Conservation (phyloP, 2,329 filamentous ascomycete genomes). For the Colletotrichum chrysophilum region DNA sequence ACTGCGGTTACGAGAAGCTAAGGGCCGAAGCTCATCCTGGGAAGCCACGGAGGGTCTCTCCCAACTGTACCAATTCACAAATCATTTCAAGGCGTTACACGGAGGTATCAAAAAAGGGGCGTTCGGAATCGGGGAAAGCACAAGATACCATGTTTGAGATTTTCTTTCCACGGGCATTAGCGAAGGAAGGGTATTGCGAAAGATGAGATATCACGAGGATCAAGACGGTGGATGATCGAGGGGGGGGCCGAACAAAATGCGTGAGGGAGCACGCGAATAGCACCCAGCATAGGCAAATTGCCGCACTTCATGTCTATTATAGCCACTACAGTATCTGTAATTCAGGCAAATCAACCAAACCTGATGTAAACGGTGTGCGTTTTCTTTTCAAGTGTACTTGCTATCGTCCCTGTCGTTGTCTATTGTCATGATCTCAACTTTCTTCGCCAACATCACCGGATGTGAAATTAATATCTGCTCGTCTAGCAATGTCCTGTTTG, state of each 20-base stretch:
- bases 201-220: neutral
- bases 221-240: neutral
- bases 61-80: neutral
- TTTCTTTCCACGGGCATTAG: neutral
- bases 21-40: neutral
- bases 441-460: neutral
- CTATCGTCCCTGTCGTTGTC: neutral
- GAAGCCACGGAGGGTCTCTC: neutral
- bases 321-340: neutral
- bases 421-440: neutral
- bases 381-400: neutral
- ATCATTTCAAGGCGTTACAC: neutral
- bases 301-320: neutral
- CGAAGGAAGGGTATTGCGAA: neutral
- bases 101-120: neutral
- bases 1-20: conserved; percentile 4
- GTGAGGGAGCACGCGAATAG: neutral
- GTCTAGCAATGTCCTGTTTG: neutral
- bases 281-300: neutral
- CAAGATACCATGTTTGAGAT: conserved; percentile 18
- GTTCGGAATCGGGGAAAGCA: neutral
- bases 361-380: neutral
- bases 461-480: neutral
- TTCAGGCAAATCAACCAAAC: neutral
- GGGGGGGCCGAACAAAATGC: neutral